Evolutionary conservation across 1,284 basidiomycete species (phyloP).

Genomic region (Tilletia setariae): DNA sequence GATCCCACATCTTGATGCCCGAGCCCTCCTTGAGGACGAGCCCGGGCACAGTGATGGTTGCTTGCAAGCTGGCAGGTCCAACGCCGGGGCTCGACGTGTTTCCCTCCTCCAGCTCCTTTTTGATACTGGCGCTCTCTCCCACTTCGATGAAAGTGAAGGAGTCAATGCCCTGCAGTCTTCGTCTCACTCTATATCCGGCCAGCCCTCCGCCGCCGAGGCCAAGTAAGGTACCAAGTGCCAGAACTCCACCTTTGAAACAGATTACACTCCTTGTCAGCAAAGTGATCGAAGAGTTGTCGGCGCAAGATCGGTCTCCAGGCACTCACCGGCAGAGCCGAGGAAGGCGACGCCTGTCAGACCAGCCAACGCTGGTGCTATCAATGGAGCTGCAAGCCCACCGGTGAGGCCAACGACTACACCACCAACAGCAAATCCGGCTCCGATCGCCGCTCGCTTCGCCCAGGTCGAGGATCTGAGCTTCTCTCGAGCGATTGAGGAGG

Average conservation of each 20-base stretch:
- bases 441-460: slow-evolving; percentile 43
- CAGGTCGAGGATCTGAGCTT: slow-evolving; percentile 36
- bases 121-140: slow-evolving; percentile 7
- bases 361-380: slow-evolving; percentile 42
- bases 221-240: slow-evolving; percentile 46
- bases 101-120: slow-evolving; percentile 19
- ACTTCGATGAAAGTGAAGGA: slow-evolving; percentile 38
- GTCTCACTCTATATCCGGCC: slow-evolving; percentile 42
- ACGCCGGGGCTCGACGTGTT: slow-evolving; percentile 32
- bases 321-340: slow-evolving; percentile 29
- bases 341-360: slow-evolving; percentile 43
- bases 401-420: slow-evolving; percentile 43
- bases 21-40: slow-evolving; percentile 36
- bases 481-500: slow-evolving; percentile 33
- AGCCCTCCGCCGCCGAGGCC: slow-evolving; percentile 46
- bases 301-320: neutral
- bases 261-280: too few relatives aligned
- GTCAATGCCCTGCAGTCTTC: slow-evolving; percentile 37
- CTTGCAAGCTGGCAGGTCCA: slow-evolving; percentile 42
- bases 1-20: slow-evolving; percentile 32
- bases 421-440: slow-evolving; percentile 39
- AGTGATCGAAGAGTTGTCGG: neutral
- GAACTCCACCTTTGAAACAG: slow-evolving; percentile 34
- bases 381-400: slow-evolving; percentile 43
- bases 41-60: slow-evolving; percentile 43